Evolutionary conservation across 2,329 filamentous ascomycete species (phyloP), one percentile per base, ranked within the genome.

Genomic region (Coniochaeta ligniaria): DNA sequence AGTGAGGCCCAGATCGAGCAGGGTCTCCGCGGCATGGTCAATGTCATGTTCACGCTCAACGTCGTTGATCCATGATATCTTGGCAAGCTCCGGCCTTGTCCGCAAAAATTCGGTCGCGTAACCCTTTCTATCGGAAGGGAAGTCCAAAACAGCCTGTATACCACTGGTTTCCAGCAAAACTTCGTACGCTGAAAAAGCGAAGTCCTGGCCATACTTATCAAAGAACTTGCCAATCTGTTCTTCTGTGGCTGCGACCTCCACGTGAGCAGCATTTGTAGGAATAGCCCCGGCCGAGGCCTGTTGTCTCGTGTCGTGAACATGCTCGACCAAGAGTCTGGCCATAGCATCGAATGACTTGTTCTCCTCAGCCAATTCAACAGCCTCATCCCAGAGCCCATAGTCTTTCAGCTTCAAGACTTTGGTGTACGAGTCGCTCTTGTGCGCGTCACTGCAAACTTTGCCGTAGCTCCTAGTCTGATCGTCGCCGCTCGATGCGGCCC

Each of bases 21-120:
- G 80, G 0, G 87, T 89, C 47, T 85, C 77, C 6, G 89, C 87
- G 12, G 94, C 93, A 60, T 85, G 83, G 14, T 84, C 79, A 64
- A 92, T 92, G 67, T 96, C 86, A 61, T 86, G 81, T 70, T 95
- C 90, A 26, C 84, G 82, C 62, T 87, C 81, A 8, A 98, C 83
- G 70, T 98, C 93, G 71, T 99, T 96, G 76, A 99, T 96, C 95
- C 95, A 99, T 57, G 88, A 87, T 52, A 99, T 81, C 67, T 91
- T 91, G 31, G 88, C 87, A 63, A 92, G 85, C 63, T 87, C 82
- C 0, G 86, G 83, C 64, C 87, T 84, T 60, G 84, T 87, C 47
- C 90, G 85, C 56, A 99, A 80, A 68, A 92, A 99, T 58, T 81
- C 80, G 0, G 92, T 96, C 60, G 96, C 83, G 68, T 86, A 88